Percentiles rank a stretch among this genome's conserved stretches.
phyloP scores from a whole-genome alignment of 2,329 filamentous ascomycete genomes.

The Sporothrix variecibatus region DNA sequence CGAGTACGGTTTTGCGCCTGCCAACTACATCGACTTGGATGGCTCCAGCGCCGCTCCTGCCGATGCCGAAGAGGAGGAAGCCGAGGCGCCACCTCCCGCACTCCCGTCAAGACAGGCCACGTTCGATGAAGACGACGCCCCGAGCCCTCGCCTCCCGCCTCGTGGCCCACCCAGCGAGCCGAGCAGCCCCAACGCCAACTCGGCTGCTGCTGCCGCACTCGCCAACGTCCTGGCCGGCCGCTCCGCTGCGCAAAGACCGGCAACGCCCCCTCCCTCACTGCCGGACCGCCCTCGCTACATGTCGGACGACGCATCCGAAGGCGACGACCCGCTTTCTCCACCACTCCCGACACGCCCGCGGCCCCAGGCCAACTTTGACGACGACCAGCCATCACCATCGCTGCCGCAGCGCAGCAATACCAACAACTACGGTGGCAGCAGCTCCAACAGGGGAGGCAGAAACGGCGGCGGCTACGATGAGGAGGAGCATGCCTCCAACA shows the following conservation, averaged over 20 bases:
- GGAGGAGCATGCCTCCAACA: conserved; percentile 31
- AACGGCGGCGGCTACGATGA: conserved; percentile 41
- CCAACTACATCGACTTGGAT: conserved; percentile 82
- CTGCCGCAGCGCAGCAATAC: conserved; percentile 31
- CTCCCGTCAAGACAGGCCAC: conserved; percentile 48
- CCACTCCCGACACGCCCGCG: conserved; percentile 64
- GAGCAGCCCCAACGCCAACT: conserved; percentile 37
- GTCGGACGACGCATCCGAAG: conserved; percentile 70
- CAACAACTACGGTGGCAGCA: conserved; percentile 21
- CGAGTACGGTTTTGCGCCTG: conserved; percentile 91
- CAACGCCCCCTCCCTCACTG: conserved; percentile 52
- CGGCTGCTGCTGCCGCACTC: conserved; percentile 56
- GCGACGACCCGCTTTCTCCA: conserved; percentile 60
- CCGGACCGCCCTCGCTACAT: conserved; percentile 58
- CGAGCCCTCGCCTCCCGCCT: conserved; percentile 45
- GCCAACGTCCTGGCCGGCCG: conserved; percentile 58
- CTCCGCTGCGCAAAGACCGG: conserved; percentile 32
- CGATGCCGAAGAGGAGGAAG: conserved; percentile 38
- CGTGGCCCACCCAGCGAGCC: conserved; percentile 39
- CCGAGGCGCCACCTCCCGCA: conserved; percentile 44
- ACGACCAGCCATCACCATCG: conserved; percentile 33
- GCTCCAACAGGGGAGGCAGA: not conserved
- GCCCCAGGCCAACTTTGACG: conserved; percentile 51
- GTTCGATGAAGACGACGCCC: conserved; percentile 42
- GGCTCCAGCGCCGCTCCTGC: conserved; percentile 46